Evolutionary conservation across 306 rosid species (phyloP).

Genomic region (Cicer pinnatifidum): DNA sequence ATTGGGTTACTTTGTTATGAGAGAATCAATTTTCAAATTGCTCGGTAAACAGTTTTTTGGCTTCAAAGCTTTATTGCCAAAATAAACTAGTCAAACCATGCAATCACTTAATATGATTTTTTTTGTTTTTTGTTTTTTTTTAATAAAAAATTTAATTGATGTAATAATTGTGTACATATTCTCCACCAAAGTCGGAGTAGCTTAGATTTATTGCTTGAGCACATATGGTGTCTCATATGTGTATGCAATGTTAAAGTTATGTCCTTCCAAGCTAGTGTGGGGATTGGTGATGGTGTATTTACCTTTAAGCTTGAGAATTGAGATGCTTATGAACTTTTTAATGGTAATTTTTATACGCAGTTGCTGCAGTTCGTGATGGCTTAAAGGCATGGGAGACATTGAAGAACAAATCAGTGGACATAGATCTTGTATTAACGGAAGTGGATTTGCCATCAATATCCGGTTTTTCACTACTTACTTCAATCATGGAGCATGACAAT

Average conservation of each 20-base stretch:
- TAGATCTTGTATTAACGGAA: conserved; percentile 79
- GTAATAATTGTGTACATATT: background rate
- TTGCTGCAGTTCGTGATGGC: conserved; percentile 74
- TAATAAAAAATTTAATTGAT: too few species aligned
- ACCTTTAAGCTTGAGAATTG: background rate
- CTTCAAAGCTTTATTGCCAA: background rate
- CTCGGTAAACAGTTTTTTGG: background rate
- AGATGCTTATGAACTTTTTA: conserved; percentile 12
- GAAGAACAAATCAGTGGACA: conserved; percentile 57
- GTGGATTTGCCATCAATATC: conserved; percentile 79
- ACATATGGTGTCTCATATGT: background rate
- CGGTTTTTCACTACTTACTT: conserved; percentile 72
- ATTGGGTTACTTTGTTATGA: background rate
- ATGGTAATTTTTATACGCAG: conserved; percentile 49
- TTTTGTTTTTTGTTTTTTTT: too few species aligned
- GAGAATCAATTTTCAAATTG: background rate
- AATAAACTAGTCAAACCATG: background rate
- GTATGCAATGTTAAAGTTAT: conserved; percentile 15
- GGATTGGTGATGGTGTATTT: background rate
- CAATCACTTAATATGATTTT: background rate
- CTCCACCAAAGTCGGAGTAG: background rate
- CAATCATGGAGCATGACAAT: conserved; percentile 68
- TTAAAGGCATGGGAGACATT: conserved; percentile 84
- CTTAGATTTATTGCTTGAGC: background rate
- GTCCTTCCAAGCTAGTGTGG: conserved; percentile 25